These are phyloP conservation scores for Osmanthus fragrans DNA, from an alignment of 257 asterid genomes.

Conservation along the genomic window DNA sequence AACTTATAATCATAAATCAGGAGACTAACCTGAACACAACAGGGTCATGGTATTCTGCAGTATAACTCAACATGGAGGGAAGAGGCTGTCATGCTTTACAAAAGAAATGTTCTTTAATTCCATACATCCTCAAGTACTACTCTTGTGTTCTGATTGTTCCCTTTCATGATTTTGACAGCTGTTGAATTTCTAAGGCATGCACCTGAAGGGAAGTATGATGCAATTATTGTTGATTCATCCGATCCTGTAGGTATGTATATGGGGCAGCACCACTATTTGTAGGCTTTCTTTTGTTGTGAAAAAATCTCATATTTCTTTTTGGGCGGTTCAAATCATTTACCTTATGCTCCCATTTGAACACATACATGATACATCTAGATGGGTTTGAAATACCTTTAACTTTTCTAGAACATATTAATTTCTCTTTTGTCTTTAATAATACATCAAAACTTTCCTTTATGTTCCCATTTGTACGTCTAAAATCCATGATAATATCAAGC, in stretches of 20 bases:
- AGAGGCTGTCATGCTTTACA: neutral
- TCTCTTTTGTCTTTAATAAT: neutral
- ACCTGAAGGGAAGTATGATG: conserved; percentile 86
- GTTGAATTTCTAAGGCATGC: conserved; percentile 64
- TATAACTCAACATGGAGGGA: neutral
- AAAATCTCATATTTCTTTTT: neutral
- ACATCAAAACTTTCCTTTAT: neutral
- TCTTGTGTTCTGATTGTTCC: neutral
- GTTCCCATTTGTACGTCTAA: neutral
- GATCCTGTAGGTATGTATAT: conserved; percentile 88
- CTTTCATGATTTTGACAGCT: conserved; percentile 52
- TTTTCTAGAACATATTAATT: neutral
- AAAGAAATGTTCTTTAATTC: neutral
- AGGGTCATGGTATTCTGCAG: neutral
- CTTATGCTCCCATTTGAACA: neutral
- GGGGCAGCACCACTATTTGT: neutral
- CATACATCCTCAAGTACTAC: conserved; percentile 5
- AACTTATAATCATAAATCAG: neutral
- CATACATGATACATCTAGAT: neutral
- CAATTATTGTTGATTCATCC: conserved; percentile 91
- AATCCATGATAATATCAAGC: neutral
- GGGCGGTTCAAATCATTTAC: neutral
- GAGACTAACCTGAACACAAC: neutral
- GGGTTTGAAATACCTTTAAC: neutral
- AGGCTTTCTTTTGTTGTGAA: neutral